Conservation (phyloP, 768 basidiomycete genomes). For the Lactifluus rugatus region DNA sequence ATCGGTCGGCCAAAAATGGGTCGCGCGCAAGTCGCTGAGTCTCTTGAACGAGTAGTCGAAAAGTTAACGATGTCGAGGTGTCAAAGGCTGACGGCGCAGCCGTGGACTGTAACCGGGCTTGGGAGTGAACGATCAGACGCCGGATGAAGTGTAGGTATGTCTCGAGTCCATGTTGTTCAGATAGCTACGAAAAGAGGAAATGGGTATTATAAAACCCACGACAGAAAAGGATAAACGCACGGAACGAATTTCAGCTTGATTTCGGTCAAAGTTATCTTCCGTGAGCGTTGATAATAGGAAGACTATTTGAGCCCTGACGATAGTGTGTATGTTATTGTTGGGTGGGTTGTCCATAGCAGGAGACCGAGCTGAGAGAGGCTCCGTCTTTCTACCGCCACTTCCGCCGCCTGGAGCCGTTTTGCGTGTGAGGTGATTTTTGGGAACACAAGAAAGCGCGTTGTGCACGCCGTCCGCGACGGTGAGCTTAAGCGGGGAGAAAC, state of each 20-base stretch:
- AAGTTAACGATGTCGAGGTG: slow-evolving; percentile 67
- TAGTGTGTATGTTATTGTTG: slow-evolving; percentile 79
- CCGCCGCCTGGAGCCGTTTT: slow-evolving; percentile 32
- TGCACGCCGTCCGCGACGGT: slow-evolving; percentile 21
- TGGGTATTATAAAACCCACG: slow-evolving; percentile 15
- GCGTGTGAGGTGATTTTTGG: slow-evolving; percentile 17
- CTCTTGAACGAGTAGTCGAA: slow-evolving; percentile 80
- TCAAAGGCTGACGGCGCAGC: slow-evolving; percentile 58
- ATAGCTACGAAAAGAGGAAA: slow-evolving; percentile 49
- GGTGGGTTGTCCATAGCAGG: slow-evolving; percentile 82
- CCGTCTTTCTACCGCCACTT: slow-evolving; percentile 29
- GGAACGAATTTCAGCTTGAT: slow-evolving; percentile 89
- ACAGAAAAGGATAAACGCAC: slow-evolving; percentile 39
- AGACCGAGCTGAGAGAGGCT: slow-evolving; percentile 37
- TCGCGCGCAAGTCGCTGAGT: slow-evolving; percentile 83
- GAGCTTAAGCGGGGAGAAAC: slow-evolving; percentile 16
- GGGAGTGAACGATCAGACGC: slow-evolving; percentile 84
- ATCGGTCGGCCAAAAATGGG: slow-evolving; percentile 83
- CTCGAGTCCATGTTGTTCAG: slow-evolving; percentile 93
- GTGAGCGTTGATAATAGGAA: slow-evolving; percentile 93
- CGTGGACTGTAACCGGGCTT: slow-evolving; percentile 53
- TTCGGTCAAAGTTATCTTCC: slow-evolving; percentile 93
- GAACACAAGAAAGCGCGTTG: slow-evolving; percentile 15
- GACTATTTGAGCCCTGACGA: slow-evolving; percentile 95
- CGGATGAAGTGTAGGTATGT: slow-evolving; percentile 97